Base-by-base conservation (phyloP, 2,329 filamentous ascomycete species). In the Aspergillus neotritici region DNA sequence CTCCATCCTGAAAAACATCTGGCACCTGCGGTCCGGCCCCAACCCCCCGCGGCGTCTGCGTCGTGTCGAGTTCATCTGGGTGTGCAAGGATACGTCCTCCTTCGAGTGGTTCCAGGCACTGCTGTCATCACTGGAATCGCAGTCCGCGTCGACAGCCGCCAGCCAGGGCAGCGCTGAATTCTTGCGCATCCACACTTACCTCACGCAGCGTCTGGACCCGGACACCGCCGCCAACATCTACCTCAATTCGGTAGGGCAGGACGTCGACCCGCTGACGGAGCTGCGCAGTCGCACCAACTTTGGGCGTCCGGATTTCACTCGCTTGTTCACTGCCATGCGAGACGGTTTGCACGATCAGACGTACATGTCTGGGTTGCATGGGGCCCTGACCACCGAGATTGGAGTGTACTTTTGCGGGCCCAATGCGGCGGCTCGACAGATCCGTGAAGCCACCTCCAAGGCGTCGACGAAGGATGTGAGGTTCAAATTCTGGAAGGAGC, bases 81-180 rank as follows among this genome's bases (percentile, higher is more conserved):
- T 97, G 40, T 96, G 91, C 78, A 93, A 87, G 66, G 90, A 96
- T 61, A 95, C 90, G 0, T 86, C 80, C 29, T 95, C 90, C 0
- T 98, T 98, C 61, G 93, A 97, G 70, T 98, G 93, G 93, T 97
- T 98, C 75, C 93, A 98, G 65, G 89, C 86, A 1, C 81, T 98
- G 1, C 79, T 98, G 12, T 87, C 86, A 0, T 94, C 87, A 0
- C 84, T 98, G 15, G 93, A 98, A 68, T 77, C 83, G 30, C 93
- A 98, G 64, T 90, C 85, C 38, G 79, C 82, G 28, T 83, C 82
- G 44, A 80, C 80, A 53, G 80, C 82, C 35, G 80, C 80, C 17
- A 72, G 78, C 37, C 61, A 67, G 13, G 67, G 66, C 3, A 64
- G 63, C 11, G 64, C 67, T 0, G 89, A 97, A 61, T 98, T 98